These are phyloP conservation scores for Saposhnikovia divaricata DNA, from an alignment of 129 eudicot species.

Conservation along the genomic window DNA sequence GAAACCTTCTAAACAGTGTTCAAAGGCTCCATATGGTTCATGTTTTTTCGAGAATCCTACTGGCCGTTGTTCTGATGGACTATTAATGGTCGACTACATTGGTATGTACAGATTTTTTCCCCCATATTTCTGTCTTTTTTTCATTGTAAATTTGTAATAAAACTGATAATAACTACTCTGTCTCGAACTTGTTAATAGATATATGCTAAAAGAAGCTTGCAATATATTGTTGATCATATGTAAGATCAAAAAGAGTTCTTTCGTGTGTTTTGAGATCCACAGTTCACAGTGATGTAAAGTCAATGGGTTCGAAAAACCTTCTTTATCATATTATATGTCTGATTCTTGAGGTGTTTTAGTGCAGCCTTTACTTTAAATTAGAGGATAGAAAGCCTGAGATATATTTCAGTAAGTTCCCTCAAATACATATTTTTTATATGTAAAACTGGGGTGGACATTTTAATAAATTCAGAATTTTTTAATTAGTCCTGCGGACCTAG, in stretches of 20 bases:
- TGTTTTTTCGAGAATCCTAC: slow-evolving; percentile 17
- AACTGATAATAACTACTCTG: background rate
- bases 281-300: too few relatives aligned
- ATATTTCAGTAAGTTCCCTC: too few relatives aligned
- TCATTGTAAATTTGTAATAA: too few relatives aligned
- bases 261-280: background rate
- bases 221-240: background rate
- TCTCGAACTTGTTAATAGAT: background rate
- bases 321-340: too few relatives aligned
- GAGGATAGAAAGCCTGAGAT: too few relatives aligned
- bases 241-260: background rate
- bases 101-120: background rate
- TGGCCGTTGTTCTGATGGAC: slow-evolving; percentile 28
- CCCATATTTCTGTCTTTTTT: background rate
- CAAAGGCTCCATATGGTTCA: slow-evolving; percentile 19
- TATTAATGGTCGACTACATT: slow-evolving; percentile 10
- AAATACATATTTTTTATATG: too few relatives aligned
- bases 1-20: background rate
- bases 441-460: too few relatives aligned
- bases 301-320: background rate
- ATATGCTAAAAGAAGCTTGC: background rate
- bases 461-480: too few relatives aligned
- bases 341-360: too few relatives aligned
- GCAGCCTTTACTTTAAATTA: too few relatives aligned
- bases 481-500: too few relatives aligned